A percentile compares a stretch with the other conserved stretches of the same genome.
These are phyloP conservation scores for Termitomyces sp. DNA, from an alignment of 768 basidiomycete species.

Conservation along the genomic window DNA sequence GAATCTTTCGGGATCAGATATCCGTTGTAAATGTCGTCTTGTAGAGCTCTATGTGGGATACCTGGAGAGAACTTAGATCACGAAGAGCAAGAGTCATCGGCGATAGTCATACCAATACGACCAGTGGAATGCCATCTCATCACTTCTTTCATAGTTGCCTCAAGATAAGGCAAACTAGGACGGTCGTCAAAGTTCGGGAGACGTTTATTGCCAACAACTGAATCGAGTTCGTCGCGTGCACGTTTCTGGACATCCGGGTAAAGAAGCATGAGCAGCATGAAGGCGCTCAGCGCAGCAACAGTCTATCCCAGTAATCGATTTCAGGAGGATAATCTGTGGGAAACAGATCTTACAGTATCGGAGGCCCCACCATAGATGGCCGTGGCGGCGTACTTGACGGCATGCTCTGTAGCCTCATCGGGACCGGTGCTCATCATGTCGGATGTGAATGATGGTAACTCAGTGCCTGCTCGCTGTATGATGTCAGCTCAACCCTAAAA, in stretches of 20 bases:
- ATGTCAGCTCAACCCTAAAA: background rate
- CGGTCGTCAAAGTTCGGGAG: slow-evolving; percentile 29
- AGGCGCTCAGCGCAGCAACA: slow-evolving; percentile 24
- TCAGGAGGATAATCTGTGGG: background rate
- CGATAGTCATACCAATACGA: slow-evolving; percentile 21
- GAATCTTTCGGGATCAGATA: slow-evolving; percentile 17
- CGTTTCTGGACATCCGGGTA: slow-evolving; percentile 26
- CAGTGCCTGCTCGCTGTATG: slow-evolving; percentile 32
- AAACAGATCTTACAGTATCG: slow-evolving; percentile 30
- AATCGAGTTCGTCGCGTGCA: slow-evolving; percentile 33
- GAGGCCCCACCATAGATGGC: slow-evolving; percentile 28
- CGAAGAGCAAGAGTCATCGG: background rate
- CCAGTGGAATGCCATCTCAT: slow-evolving; percentile 26
- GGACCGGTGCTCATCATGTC: slow-evolving; percentile 31
- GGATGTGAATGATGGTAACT: slow-evolving; percentile 38
- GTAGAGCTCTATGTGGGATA: slow-evolving; percentile 14
- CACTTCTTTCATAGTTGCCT: slow-evolving; percentile 28
- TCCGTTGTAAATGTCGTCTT: slow-evolving; percentile 15
- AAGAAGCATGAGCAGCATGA: slow-evolving; percentile 29
- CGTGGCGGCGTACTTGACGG: slow-evolving; percentile 35
- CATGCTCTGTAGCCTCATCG: slow-evolving; percentile 33
- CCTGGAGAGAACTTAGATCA: background rate
- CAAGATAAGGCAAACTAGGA: slow-evolving; percentile 25
- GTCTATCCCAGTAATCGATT: slow-evolving; percentile 7
- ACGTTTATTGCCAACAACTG: slow-evolving; percentile 25